Conservation (phyloP, 139 green algal species). For the Chlorella sp. region DNA sequence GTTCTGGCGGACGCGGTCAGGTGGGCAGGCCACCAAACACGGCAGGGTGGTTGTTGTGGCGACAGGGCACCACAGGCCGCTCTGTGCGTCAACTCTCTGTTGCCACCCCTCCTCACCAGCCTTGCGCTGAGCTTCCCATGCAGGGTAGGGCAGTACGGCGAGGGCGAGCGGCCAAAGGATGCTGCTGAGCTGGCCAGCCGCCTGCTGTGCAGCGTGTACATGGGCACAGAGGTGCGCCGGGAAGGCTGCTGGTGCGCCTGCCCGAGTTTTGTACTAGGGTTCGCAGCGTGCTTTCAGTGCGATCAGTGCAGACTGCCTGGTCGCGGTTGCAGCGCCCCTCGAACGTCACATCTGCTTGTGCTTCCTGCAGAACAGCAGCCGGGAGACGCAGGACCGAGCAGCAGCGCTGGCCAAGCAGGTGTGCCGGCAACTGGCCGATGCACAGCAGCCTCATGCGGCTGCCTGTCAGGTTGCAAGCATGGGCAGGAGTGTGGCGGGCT, state of each 20-base stretch:
- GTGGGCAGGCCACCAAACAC: conserved; percentile 44
- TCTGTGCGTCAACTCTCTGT: neutral
- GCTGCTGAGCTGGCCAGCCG: conserved; percentile 74
- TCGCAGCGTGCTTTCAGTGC: neutral
- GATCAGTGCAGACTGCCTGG: neutral
- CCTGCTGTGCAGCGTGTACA: conserved; percentile 93
- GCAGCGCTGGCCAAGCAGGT: conserved; percentile 52
- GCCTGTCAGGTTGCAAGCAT: no score
- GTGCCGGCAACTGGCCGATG: neutral
- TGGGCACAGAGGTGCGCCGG: conserved; percentile 76
- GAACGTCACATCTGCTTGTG: neutral
- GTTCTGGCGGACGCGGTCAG: conserved; percentile 77
- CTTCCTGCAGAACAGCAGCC: conserved; percentile 78
- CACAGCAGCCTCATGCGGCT: neutral
- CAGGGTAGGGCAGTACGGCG: conserved; percentile 72
- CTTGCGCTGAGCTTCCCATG: neutral
- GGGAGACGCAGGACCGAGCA: conserved; percentile 65
- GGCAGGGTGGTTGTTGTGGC: neutral
- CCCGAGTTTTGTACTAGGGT: neutral
- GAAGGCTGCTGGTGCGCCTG: neutral
- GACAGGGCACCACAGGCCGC: no score
- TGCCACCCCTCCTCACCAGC: neutral
- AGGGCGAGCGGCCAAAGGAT: conserved; percentile 41
- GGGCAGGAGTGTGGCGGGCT: no score
- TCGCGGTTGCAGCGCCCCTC: neutral